Conservation (phyloP, 306 rosid genomes). For the Prunus davidiana region DNA sequence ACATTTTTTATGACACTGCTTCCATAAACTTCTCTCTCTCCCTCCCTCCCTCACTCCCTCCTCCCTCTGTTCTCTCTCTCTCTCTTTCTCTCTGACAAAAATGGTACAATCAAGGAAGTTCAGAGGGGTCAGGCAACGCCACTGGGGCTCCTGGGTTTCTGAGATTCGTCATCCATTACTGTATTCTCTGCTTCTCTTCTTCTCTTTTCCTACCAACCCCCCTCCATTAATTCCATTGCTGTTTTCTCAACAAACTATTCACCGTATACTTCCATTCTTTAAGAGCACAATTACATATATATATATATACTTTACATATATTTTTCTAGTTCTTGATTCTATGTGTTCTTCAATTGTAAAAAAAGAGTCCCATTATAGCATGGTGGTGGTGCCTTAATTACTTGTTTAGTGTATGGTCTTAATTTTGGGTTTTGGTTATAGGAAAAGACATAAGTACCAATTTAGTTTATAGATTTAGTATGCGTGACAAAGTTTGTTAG, state of each 20-base stretch:
- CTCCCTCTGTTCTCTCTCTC: background rate
- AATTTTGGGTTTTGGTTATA: background rate
- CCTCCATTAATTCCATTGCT: background rate
- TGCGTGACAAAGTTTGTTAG: background rate
- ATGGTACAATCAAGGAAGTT: constrained; percentile 68
- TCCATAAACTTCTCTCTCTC: constrained; percentile 5
- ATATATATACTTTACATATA: background rate
- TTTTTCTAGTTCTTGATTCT: background rate
- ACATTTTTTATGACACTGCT: constrained; percentile 7
- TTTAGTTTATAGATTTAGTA: background rate
- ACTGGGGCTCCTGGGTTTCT: constrained; percentile 93
- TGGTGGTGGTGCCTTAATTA: background rate
- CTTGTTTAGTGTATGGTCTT: background rate
- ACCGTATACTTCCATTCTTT: background rate
- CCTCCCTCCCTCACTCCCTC: background rate
- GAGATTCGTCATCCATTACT: constrained; percentile 85
- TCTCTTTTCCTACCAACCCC: background rate
- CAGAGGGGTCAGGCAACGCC: constrained; percentile 90
- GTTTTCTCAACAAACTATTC: background rate
- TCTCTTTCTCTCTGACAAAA: constrained; percentile 11
- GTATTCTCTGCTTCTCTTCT: constrained; percentile 36
- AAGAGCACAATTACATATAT: background rate
- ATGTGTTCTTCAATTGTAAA: background rate
- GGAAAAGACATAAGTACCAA: background rate
- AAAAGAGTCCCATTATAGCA: background rate